Evolutionary conservation across 2,329 filamentous ascomycete genomes (phyloP), one percentile per base, ranked within the genome.

Genomic region (Beauveria rudraprayagi): DNA sequence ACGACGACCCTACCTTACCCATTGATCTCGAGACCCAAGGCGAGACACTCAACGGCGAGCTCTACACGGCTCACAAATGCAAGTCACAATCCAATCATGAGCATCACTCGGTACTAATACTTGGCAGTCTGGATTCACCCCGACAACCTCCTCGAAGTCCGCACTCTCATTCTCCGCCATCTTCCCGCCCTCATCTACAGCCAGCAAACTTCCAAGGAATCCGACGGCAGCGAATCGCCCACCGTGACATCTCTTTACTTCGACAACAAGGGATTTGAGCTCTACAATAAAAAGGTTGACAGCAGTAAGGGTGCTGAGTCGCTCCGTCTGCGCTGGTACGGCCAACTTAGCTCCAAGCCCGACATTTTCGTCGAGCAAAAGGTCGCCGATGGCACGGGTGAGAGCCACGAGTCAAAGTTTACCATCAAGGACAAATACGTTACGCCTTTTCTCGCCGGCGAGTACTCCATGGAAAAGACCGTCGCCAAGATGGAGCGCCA

Each of bases 231-330:
- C 63, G 84, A 92, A 66, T 93, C 97, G 69, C 94, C 94, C 6
- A 90, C 90, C 56, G 90, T 97, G 66, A 97, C 92, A 17, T 97
- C 93, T 28, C 85, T 99, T 44, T 99, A 99, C 76, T 96, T 97
- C 70, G 94, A 99, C 74, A 96, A 87, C 71, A 80, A 85, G 46
- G 86, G 87, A 66, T 97, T 99, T 73, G 83, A 89, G 16, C 81
- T 97, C 10, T 99, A 97, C 75, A 85, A 84, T 16, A 84, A 88
- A 68, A 97, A 97, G 76, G 86, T 97, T 24, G 87, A 89, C 63
- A 84, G 87, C 64, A 84, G 87, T 64, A 80, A 87, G 63, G 80
- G 85, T 69, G 90, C 91, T 7, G 86, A 89, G 3, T 97, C 93
- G 26, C 75, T 99, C 55, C 86, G 94, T 9, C 79, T 97, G 63